Evolutionary conservation across 2,329 filamentous ascomycete genomes (phyloP), one percentile per base, ranked within the genome.

Genomic region (Alternaria dauci): DNA sequence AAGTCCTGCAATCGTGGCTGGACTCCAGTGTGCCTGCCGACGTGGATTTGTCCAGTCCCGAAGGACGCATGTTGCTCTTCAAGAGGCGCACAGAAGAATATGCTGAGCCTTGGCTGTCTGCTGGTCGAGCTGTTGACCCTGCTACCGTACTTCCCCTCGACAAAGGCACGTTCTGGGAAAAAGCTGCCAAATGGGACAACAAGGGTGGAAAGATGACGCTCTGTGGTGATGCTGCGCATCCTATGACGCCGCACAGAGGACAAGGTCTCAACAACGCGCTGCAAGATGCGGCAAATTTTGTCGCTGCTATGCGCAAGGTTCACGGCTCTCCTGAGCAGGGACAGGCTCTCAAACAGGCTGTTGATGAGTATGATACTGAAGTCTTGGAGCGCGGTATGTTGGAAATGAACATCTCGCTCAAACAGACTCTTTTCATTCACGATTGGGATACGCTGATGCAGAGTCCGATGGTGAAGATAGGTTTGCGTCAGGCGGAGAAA

Each of bases 371-470:
- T 53, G 66, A 81, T 51, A 64, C 71, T 28, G 73, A 36, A 1
- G 2, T 81, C 64, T 68, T 82, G 18, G 65, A 73, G n/a, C 75
- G 82, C 39, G 79, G 77, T 12, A 78, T 78, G 8, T 78, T 78
- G 32, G 82, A 85, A 66, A 81, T 84, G 54, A 68, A 75, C 20
- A 66, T 80, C 7, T 82, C 80, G 28, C 75, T 80, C 9, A 41
- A 41, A 18, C 39, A 41, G 11, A 23, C 39, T 25, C 68, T 74
- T 57, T 82, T 84, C 6, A 63, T 85, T 36, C 82, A 85, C 68
- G 77, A 84, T 38, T 71, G 70, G 71, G 66, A 69, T 8, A 72
- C 65, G 42, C 44, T 72, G 54, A 72, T 69, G 69, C 57, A 63
- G 55, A 72, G 70, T 59, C 71, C 68, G 2, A 72, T 72, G 66